phyloP scores from a whole-genome alignment of 495 filamentous ascomycete genomes.

The Penicillium simplicissimum region DNA sequence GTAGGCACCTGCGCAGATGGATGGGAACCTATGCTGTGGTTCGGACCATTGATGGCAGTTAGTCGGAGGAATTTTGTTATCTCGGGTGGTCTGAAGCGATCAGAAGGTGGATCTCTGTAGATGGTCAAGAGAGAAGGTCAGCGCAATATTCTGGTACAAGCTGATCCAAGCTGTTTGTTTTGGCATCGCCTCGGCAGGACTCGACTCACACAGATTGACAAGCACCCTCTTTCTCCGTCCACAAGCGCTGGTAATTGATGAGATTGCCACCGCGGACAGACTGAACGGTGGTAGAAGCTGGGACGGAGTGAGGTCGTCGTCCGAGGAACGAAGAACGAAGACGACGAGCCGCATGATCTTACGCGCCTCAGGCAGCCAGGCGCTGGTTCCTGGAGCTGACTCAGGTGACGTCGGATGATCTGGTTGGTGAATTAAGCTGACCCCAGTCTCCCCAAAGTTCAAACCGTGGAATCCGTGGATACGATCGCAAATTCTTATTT shows the following conservation, averaged over 20 bases:
- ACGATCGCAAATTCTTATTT: constrained; percentile 12
- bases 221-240: constrained; percentile 12
- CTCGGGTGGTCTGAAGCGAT: neutral
- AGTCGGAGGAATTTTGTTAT: neutral
- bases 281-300: constrained; percentile 12
- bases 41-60: neutral
- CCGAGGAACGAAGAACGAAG: constrained; percentile 35
- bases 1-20: neutral
- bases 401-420: constrained; percentile 6
- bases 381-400: constrained; percentile 19
- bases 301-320: constrained; percentile 34
- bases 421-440: constrained; percentile 18
- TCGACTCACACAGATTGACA: constrained; percentile 18
- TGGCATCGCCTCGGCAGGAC: constrained; percentile 3
- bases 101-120: constrained; percentile 4
- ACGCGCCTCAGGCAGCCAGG: constrained; percentile 30
- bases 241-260: neutral
- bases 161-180: constrained; percentile 8
- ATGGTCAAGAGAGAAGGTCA: neutral
- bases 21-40: neutral
- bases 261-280: constrained; percentile 9
- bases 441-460: constrained; percentile 3
- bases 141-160: neutral
- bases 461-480: constrained; percentile 15
- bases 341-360: constrained; percentile 23